These are phyloP conservation scores for Limonium bicolor DNA, from an alignment of 148 eudicot genomes.

Conservation along the genomic window DNA sequence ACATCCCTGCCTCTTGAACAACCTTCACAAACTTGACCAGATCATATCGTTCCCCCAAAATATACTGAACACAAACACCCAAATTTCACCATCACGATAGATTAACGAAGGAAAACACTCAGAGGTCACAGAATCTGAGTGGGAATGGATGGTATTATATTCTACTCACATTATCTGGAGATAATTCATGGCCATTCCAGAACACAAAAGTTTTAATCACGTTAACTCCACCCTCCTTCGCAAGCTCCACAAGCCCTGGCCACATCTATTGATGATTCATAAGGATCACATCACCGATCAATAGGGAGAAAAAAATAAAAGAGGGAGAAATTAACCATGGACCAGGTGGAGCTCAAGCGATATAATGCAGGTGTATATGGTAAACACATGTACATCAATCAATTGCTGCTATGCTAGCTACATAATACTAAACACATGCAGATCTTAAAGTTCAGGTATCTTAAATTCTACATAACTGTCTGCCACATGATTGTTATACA, in stretches of 20 bases:
- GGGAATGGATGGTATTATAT: background rate
- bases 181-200: constrained; percentile 96
- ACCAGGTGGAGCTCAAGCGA: too few relatives aligned
- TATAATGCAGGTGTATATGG: too few relatives aligned
- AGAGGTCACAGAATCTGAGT: too few relatives aligned
- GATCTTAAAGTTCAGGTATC: too few relatives aligned
- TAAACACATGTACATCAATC: too few relatives aligned
- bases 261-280: constrained; percentile 85
- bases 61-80: constrained; percentile 40
- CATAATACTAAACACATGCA: too few relatives aligned
- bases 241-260: constrained; percentile 79
- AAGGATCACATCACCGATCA: too few relatives aligned
- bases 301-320: too few relatives aligned
- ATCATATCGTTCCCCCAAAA: constrained; percentile 80
- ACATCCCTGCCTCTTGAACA: constrained; percentile 81
- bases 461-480: too few relatives aligned
- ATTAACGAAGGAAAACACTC: background rate
- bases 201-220: constrained; percentile 88
- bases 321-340: too few relatives aligned
- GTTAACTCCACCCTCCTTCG: constrained; percentile 90
- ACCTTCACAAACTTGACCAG: constrained; percentile 77
- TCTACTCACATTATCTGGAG: constrained; percentile 67
- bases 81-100: background rate
- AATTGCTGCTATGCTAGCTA: too few relatives aligned
- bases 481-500: too few relatives aligned